These are phyloP conservation scores for Toxoplasma gondii DNA, from an alignment of 169 alveolate species.

Conservation along the genomic window DNA sequence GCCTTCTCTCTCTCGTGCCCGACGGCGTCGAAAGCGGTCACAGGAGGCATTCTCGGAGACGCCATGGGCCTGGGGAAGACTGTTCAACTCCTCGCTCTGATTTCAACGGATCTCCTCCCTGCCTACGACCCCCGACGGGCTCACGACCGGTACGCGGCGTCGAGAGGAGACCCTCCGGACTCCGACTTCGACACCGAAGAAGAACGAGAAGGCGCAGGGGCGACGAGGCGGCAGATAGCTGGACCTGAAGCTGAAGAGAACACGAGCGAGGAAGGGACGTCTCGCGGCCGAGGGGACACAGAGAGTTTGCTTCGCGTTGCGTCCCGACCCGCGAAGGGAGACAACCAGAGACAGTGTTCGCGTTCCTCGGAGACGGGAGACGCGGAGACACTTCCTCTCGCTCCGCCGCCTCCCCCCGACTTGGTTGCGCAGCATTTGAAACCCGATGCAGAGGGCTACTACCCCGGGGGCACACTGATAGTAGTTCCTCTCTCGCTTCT, in stretches of 20 bases:
- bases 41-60: constrained; percentile 93
- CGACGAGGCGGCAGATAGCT: not conserved
- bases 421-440: not conserved
- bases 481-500: constrained; percentile 83
- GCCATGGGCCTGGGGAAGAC: constrained; percentile 99
- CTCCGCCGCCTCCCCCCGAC: constrained; percentile 7
- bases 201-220: not conserved
- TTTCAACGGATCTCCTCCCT: constrained; percentile 40
- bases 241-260: not conserved
- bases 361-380: not conserved
- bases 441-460: constrained; percentile 21
- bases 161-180: not conserved
- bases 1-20: constrained; percentile 56
- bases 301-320: not conserved
- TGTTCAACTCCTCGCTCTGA: constrained; percentile 82
- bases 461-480: constrained; percentile 81
- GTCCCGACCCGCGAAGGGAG: not conserved
- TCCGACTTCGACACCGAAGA: not conserved
- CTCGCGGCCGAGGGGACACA: not conserved
- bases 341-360: not conserved
- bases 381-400: not conserved
- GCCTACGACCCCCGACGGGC: not conserved
- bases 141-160: not conserved
- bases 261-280: not conserved
- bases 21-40: constrained; percentile 37